Evolutionary conservation across 2,329 filamentous ascomycete species (phyloP), one percentile per base, ranked within the genome.

Genomic region (Metarhizium humberi): DNA sequence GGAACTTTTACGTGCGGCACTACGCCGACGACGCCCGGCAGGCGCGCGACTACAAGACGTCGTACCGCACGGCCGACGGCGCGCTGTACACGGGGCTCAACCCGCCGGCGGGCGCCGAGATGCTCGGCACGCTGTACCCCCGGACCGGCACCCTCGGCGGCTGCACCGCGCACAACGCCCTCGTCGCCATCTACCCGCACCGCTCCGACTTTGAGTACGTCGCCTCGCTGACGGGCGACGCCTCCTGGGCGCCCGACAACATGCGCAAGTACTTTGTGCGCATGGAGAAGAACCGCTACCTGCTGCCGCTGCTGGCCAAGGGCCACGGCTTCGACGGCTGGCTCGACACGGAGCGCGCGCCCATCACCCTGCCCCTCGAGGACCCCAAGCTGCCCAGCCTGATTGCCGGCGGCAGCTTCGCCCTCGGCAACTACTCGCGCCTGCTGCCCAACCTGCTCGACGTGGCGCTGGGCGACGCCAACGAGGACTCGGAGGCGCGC

Each of bases 1-100:
- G 83, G 83, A 78, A 84, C 65, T 86, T 80, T 68, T 86, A 79
- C 59, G 79, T 84, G n/a, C 75, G 75, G 49, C 82, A 86, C 65
- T 85, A 84, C 62, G 71, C 73, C 8, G 75, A 85, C 57, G 69
- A 79, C 48, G 66, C 68, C 25, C 73, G 77, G 42, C 78, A 82
- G 59, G 72, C 75, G 25, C 71, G 73, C 52, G 81, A 86, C 64
- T 78, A 70, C 61, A 86, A 86, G 71, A 78, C 80, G 50, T 77
- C 78, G 1, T 86, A 82, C 63, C 63, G 74, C 8, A 79, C 78
- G 0, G 70, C 75, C 0, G 67, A 77, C 50, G 80, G 79, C 14
- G 64, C 67, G 2, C 66, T 75, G 34, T 84, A 84, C 62, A 78
- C 75, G 29, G 58, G 58, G 6, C 55, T 57, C 11, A 56, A 67